phyloP scores from a whole-genome alignment of 192 early-diverging fungal species.

The Podila epicladia region DNA sequence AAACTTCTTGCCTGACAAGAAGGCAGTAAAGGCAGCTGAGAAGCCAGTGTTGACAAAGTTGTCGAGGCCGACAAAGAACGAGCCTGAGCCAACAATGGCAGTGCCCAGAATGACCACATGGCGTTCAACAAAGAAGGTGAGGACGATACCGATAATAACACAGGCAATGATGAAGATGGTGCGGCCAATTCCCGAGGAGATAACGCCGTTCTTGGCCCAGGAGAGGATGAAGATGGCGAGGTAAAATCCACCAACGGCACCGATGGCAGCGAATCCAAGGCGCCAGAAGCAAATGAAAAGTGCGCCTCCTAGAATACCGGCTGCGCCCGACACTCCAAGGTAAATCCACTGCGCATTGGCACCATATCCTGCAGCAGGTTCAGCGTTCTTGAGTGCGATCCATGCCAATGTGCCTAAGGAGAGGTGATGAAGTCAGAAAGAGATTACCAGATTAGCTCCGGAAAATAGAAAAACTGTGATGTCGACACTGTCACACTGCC shows the following conservation, averaged over 20 bases:
- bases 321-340: conserved; percentile 66
- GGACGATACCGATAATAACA: conserved; percentile 68
- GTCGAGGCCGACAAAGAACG: conserved; percentile 83
- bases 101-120: conserved; percentile 78
- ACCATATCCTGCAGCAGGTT: conserved; percentile 51
- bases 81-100: conserved; percentile 81
- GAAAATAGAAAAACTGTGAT: neutral
- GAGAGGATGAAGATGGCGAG: conserved; percentile 78
- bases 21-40: conserved; percentile 59
- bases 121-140: conserved; percentile 74
- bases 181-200: conserved; percentile 69
- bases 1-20: conserved; percentile 56
- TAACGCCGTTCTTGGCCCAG: conserved; percentile 68
- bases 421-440: neutral
- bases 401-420: conserved; percentile 55
- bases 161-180: conserved; percentile 76
- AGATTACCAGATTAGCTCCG: neutral
- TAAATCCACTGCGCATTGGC: conserved; percentile 55
- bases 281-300: conserved; percentile 74
- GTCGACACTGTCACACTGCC: neutral
- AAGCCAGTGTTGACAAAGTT: conserved; percentile 84
- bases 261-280: conserved; percentile 79
- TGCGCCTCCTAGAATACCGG: conserved; percentile 74
- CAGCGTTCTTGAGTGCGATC: conserved; percentile 59
- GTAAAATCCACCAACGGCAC: conserved; percentile 75